Percentiles rank a stretch among this genome's conserved stretches.
These are phyloP conservation scores for Russula ochroleuca DNA, from an alignment of 768 basidiomycete species.

Conservation along the genomic window DNA sequence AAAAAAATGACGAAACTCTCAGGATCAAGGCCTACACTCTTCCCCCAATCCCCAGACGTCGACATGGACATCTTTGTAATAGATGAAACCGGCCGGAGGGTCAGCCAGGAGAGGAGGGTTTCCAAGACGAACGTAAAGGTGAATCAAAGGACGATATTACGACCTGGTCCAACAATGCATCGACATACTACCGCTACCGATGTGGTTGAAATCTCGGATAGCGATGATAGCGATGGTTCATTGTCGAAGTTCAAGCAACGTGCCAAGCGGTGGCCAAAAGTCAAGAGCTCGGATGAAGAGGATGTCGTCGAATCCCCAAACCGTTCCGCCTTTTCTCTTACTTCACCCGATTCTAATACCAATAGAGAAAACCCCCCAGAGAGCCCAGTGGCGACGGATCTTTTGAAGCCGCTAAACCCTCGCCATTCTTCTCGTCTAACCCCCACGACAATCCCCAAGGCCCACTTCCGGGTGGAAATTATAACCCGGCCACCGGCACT, in stretches of 20 bases:
- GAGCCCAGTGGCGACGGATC: neutral
- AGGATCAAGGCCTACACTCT: slow-evolving; percentile 32
- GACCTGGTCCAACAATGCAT: slow-evolving; percentile 5
- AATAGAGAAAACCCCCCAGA: neutral
- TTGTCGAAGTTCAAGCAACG: slow-evolving; percentile 25
- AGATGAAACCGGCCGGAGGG: slow-evolving; percentile 53
- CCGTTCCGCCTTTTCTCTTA: neutral
- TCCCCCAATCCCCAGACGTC: slow-evolving; percentile 43
- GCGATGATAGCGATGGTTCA: slow-evolving; percentile 29
- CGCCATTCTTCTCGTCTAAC: neutral
- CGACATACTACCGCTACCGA: neutral
- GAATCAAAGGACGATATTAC: slow-evolving; percentile 31
- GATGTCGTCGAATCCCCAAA: slow-evolving; percentile 24
- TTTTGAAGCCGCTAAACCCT: neutral
- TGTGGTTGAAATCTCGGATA: slow-evolving; percentile 21
- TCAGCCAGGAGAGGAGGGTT: slow-evolving; percentile 59
- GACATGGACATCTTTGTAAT: slow-evolving; percentile 65
- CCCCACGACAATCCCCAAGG: neutral
- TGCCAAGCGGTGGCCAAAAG: slow-evolving; percentile 26
- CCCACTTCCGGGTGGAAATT: slow-evolving; percentile 19
- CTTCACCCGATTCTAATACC: neutral
- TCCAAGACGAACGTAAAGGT: slow-evolving; percentile 44
- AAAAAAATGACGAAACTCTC: slow-evolving; percentile 29
- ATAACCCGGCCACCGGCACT: neutral
- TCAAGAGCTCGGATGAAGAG: slow-evolving; percentile 48